Percentiles rank a stretch among this genome's conserved stretches.
phyloP scores from a whole-genome alignment of 116 monocot genomes.

The Cymodocea nodosa region DNA sequence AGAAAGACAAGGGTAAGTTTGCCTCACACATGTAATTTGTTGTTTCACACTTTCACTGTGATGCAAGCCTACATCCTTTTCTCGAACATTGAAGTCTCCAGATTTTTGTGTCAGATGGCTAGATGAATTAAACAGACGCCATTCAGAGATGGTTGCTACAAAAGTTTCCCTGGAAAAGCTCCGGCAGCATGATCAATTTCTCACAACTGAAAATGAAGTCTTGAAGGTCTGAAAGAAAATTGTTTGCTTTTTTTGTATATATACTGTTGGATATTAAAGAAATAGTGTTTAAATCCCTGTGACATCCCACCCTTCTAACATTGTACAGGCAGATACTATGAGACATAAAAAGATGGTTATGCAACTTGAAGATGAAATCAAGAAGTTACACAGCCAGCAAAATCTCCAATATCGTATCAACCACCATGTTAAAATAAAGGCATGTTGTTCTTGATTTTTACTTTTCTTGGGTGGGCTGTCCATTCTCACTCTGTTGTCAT shows the following conservation, averaged over 20 bases:
- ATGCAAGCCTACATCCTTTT: not conserved
- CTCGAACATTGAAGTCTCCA: not conserved
- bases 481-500: not conserved
- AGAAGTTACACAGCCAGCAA: conserved; percentile 37
- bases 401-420: conserved; percentile 70
- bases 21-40: not conserved
- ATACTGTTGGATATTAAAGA: not conserved
- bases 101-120: conserved; percentile 38
- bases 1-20: conserved; percentile 58
- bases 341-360: conserved; percentile 50
- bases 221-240: conserved; percentile 43
- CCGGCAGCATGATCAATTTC: conserved; percentile 33
- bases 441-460: not conserved
- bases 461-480: not conserved
- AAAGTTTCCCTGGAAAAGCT: conserved; percentile 47
- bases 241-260: not conserved
- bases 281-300: not conserved
- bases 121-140: conserved; percentile 60
- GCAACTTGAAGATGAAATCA: conserved; percentile 71
- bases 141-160: conserved; percentile 39
- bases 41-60: not conserved
- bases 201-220: conserved; percentile 65
- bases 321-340: conserved; percentile 39
- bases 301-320: too few relatives aligned
- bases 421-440: conserved; percentile 82